Percentiles rank a stretch among this genome's conserved stretches.
phyloP scores from a whole-genome alignment of 179 eudicot genomes.

The Silene noctiflora region DNA sequence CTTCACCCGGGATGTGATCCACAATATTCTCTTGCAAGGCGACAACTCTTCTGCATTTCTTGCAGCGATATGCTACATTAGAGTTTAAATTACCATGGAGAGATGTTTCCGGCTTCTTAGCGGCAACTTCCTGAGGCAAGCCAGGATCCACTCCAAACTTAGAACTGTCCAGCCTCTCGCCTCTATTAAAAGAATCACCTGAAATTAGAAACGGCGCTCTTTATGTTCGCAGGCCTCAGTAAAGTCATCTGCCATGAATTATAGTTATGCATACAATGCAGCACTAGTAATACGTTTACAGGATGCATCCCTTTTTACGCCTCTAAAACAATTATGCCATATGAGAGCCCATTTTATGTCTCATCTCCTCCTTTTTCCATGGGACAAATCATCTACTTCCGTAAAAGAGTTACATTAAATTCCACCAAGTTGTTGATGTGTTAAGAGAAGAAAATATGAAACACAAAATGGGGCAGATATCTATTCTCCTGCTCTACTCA shows the following conservation, averaged over 20 bases:
- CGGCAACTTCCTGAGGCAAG: constrained; percentile 42
- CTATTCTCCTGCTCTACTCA: too few relatives aligned
- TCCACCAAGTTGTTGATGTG: too few relatives aligned
- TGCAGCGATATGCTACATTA: constrained; percentile 71
- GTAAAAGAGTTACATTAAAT: too few relatives aligned
- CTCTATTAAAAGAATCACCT: constrained; percentile 87
- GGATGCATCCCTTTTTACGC: background rate
- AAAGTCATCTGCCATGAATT: background rate
- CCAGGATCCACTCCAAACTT: constrained; percentile 90
- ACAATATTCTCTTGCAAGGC: constrained; percentile 77
- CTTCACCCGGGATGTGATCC: constrained; percentile 87
- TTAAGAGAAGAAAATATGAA: too few relatives aligned
- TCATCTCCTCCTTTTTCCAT: background rate
- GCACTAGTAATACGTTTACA: background rate
- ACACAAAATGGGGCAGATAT: too few relatives aligned
- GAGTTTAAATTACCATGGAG: constrained; percentile 27
- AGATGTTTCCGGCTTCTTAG: constrained; percentile 35
- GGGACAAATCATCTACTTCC: too few relatives aligned
- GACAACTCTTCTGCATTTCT: constrained; percentile 85
- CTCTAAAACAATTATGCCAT: background rate
- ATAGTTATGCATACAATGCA: background rate
- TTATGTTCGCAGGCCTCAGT: background rate
- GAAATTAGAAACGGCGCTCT: constrained; percentile 15
- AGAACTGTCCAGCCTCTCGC: constrained; percentile 69
- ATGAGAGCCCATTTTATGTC: background rate